Evolutionary conservation across 805 yeast genomes (phyloP).

Genomic region (Metschnikowia cerradonensis): DNA sequence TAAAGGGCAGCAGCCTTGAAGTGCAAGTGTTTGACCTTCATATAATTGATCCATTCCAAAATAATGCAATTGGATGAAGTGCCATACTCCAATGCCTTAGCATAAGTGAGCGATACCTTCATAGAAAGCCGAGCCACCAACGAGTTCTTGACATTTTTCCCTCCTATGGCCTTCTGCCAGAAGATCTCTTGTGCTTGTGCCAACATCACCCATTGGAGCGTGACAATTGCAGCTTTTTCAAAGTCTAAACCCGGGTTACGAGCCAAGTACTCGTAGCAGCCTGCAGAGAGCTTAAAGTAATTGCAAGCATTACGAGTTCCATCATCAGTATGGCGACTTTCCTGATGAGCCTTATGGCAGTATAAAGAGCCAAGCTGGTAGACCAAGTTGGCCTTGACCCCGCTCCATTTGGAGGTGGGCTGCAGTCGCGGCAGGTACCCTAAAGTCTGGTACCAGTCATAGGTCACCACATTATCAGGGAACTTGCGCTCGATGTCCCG

Average conservation of each 20-base stretch:
- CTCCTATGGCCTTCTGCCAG: slow-evolving; percentile 66
- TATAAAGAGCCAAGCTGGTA: slow-evolving; percentile 68
- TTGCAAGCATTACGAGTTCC: slow-evolving; percentile 61
- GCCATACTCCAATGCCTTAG: slow-evolving; percentile 35
- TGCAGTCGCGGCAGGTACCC: slow-evolving; percentile 17
- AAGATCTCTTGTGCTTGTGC: slow-evolving; percentile 88
- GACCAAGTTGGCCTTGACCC: slow-evolving; percentile 57
- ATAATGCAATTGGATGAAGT: slow-evolving; percentile 45
- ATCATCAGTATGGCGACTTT: slow-evolving; percentile 44
- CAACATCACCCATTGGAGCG: slow-evolving; percentile 51
- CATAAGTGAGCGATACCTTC: slow-evolving; percentile 59
- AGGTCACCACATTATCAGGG: slow-evolving; percentile 55
- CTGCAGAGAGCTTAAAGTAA: slow-evolving; percentile 69
- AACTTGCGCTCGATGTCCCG: slow-evolving; percentile 49
- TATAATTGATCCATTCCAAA: slow-evolving; percentile 62
- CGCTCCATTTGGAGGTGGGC: slow-evolving; percentile 6
- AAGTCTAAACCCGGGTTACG: slow-evolving; percentile 39
- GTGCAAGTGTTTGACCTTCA: slow-evolving; percentile 56
- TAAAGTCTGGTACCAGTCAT: slow-evolving; percentile 72
- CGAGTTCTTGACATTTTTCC: slow-evolving; percentile 49
- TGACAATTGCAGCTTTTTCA: slow-evolving; percentile 45
- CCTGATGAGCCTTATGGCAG: slow-evolving; percentile 50
- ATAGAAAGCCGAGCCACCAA: slow-evolving; percentile 60
- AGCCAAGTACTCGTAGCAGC: slow-evolving; percentile 47
- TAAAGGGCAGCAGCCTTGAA: slow-evolving; percentile 70